Conservation (phyloP, 2,329 filamentous ascomycete species). For the Pseudogymnoascus sp. region DNA sequence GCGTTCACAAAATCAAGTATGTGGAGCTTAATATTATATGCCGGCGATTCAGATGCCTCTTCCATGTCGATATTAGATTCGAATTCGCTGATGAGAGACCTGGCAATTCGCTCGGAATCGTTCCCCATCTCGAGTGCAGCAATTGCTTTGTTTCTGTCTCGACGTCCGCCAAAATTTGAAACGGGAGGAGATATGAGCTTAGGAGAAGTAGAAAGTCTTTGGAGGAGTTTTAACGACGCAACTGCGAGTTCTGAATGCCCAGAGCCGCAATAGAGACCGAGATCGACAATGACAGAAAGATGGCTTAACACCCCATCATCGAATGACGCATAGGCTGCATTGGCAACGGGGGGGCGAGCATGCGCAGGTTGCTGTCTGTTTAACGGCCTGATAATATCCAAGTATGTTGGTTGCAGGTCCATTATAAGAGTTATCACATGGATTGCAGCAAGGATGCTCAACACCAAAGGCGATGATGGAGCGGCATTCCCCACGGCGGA, state of each 20-base stretch:
- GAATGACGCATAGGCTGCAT: constrained; percentile 74
- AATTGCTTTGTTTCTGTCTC: constrained; percentile 73
- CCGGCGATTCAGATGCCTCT: constrained; percentile 57
- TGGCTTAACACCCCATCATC: constrained; percentile 85
- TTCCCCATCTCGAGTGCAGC: constrained; percentile 78
- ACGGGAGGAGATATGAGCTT: constrained; percentile 59
- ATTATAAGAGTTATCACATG: constrained; percentile 76
- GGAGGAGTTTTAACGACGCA: constrained; percentile 70
- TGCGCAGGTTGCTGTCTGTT: constrained; percentile 58
- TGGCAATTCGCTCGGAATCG: constrained; percentile 70
- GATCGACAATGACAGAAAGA: constrained; percentile 66
- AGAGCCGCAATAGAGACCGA: constrained; percentile 80
- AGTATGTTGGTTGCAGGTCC: constrained; percentile 82
- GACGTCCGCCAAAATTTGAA: constrained; percentile 52
- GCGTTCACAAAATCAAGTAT: constrained; percentile 80
- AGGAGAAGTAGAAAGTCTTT: constrained; percentile 76
- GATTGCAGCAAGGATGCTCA: constrained; percentile 70
- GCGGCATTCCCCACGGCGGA: constrained; percentile 62
- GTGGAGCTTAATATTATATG: constrained; percentile 73
- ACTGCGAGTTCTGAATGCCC: constrained; percentile 74
- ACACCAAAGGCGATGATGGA: constrained; percentile 71
- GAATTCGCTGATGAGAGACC: constrained; percentile 62
- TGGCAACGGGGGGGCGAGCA: constrained; percentile 55
- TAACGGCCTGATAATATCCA: constrained; percentile 76
- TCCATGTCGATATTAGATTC: constrained; percentile 63